Evolutionary conservation across 164 flowering plant species (phyloP).

Genomic region (Liquidambar formosana): DNA sequence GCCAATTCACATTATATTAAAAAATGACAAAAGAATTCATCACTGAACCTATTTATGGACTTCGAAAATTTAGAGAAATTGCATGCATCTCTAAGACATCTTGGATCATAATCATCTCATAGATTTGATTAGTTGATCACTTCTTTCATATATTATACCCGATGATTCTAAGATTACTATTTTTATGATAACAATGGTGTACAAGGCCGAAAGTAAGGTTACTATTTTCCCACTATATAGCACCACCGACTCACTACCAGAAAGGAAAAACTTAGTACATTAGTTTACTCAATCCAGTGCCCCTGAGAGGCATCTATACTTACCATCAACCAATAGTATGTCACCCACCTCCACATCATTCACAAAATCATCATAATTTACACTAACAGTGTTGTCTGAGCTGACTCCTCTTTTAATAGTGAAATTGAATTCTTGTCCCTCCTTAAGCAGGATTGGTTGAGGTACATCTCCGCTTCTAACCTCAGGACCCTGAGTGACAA

Average conservation of each 20-base stretch:
- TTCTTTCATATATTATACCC: neutral
- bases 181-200: too few species aligned
- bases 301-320: conserved; percentile 18
- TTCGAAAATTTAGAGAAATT: neutral
- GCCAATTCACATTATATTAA: neutral
- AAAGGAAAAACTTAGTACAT: neutral
- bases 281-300: neutral
- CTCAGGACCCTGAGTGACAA: conserved; percentile 83
- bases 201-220: too few species aligned
- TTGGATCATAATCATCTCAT: neutral
- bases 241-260: neutral
- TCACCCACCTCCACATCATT: conserved; percentile 96
- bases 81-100: neutral
- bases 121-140: neutral
- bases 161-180: neutral
- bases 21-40: neutral
- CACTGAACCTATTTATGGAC: neutral
- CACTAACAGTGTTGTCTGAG: conserved; percentile 84
- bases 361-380: conserved; percentile 95
- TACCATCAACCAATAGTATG: conserved; percentile 91
- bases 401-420: conserved; percentile 90
- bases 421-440: conserved; percentile 91
- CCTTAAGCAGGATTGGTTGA: conserved; percentile 77
- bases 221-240: neutral
- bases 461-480: conserved; percentile 99